phyloP scores from a whole-genome alignment of 2,329 filamentous ascomycete species.

The Sarocladium brachiariae region DNA sequence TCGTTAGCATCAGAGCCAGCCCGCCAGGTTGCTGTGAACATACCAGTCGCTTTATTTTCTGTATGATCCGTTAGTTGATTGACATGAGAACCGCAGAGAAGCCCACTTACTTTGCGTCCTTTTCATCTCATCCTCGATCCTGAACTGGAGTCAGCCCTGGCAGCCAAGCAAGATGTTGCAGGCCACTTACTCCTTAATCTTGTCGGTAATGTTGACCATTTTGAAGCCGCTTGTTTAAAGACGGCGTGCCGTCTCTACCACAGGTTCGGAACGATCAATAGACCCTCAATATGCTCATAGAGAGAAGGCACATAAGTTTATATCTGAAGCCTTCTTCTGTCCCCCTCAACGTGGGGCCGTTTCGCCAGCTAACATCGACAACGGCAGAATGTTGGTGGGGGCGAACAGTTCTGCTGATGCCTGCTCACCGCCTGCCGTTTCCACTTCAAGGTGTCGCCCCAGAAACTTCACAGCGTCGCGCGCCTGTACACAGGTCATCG shows the following conservation, averaged over 20 bases:
- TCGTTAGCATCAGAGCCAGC: neutral
- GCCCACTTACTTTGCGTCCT: conserved; percentile 82
- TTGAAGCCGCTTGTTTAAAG: conserved; percentile 31
- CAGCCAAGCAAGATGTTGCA: conserved; percentile 8
- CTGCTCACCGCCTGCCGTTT: conserved; percentile 14
- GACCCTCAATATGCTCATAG: neutral
- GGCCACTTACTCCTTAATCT: conserved; percentile 88
- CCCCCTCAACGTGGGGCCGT: conserved; percentile 11
- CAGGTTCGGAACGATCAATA: neutral
- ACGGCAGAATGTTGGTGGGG: conserved; percentile 15
- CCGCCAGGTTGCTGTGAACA: conserved; percentile 22
- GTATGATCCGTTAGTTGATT: conserved; percentile 21
- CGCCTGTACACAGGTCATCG: neutral
- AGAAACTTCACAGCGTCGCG: conserved; percentile 5
- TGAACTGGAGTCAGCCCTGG: conserved; percentile 31
- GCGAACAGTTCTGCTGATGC: neutral
- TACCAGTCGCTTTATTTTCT: conserved; percentile 99
- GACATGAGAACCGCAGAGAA: neutral
- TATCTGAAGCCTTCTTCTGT: conserved; percentile 1
- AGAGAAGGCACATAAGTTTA: neutral
- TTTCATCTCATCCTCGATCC: conserved; percentile 99
- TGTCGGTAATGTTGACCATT: conserved; percentile 99
- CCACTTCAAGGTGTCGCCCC: conserved; percentile 4
- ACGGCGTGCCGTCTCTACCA: conserved; percentile 22
- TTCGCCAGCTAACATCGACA: neutral